Conservation (phyloP, 805 yeast species). For the Jamesozyma lodderae region DNA sequence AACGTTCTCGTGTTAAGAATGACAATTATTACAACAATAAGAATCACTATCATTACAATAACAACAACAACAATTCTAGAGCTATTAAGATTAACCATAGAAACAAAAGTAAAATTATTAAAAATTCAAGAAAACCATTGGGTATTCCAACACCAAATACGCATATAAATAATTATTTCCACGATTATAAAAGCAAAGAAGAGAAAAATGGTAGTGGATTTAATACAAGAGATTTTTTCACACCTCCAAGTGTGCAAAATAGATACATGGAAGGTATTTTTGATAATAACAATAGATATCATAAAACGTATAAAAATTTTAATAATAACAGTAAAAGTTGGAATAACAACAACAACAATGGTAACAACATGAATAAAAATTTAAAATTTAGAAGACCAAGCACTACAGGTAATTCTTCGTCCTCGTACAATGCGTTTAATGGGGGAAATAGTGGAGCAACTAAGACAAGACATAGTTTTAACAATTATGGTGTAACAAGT, state of each 20-base stretch:
- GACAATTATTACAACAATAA: constrained; percentile 6
- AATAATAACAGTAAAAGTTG: constrained; percentile 4
- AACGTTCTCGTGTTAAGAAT: constrained; percentile 18
- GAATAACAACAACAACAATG: background rate
- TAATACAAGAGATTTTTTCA: constrained; percentile 64
- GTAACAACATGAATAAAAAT: constrained; percentile 2
- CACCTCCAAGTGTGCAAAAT: constrained; percentile 65
- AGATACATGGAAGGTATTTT: constrained; percentile 61
- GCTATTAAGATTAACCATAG: constrained; percentile 23
- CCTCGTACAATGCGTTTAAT: background rate
- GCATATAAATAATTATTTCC: constrained; percentile 33
- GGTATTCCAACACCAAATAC: constrained; percentile 54
- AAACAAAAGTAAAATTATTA: constrained; percentile 21
- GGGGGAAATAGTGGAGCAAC: constrained; percentile 4
- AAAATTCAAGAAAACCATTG: constrained; percentile 45
- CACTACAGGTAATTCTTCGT: constrained; percentile 14
- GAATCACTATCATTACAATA: constrained; percentile 8
- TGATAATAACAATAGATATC: constrained; percentile 24
- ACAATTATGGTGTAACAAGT: constrained; percentile 3
- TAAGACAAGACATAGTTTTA: constrained; percentile 7
- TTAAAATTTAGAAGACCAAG: constrained; percentile 18
- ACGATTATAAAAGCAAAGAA: constrained; percentile 25
- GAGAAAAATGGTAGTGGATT: constrained; percentile 30
- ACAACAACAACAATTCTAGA: constrained; percentile 13
- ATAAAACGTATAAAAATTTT: constrained; percentile 22